Evolutionary conservation across 1,284 basidiomycete species (phyloP).

Genomic region (Sporisorium scitamineum): DNA sequence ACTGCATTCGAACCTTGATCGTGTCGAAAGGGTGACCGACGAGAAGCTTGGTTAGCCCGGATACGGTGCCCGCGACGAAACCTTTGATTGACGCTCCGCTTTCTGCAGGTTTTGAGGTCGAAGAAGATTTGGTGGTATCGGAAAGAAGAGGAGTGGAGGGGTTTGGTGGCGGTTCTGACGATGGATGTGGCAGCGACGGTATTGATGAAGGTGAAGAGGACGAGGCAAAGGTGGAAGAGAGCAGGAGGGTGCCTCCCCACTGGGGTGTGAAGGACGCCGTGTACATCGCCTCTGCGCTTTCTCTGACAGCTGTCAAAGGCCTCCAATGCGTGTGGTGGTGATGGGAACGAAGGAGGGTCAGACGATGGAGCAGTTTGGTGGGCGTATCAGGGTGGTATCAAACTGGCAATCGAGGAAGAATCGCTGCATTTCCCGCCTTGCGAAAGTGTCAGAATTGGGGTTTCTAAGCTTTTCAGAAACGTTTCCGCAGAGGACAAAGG

Average conservation of each 20-base stretch:
- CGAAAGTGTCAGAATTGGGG: too few species aligned
- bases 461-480: background rate
- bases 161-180: constrained; percentile 34
- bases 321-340: background rate
- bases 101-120: constrained; percentile 11
- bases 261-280: constrained; percentile 21
- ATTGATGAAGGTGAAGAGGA: constrained; percentile 16
- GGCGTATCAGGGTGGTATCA: background rate
- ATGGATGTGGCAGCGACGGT: constrained; percentile 16
- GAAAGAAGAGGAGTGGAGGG: constrained; percentile 17
- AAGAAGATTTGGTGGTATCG: background rate
- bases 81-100: constrained; percentile 61
- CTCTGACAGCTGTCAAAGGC: background rate
- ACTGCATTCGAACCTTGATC: constrained; percentile 81
- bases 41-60: constrained; percentile 70
- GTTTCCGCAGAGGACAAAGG: background rate
- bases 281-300: constrained; percentile 12
- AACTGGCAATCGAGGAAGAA: background rate
- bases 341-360: background rate
- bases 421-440: background rate
- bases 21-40: constrained; percentile 75
- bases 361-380: background rate
- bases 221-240: constrained; percentile 11
- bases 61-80: constrained; percentile 69
- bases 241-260: constrained; percentile 28